phyloP scores from a whole-genome alignment of 345 rosid genomes.

The Populus ilicifolia region DNA sequence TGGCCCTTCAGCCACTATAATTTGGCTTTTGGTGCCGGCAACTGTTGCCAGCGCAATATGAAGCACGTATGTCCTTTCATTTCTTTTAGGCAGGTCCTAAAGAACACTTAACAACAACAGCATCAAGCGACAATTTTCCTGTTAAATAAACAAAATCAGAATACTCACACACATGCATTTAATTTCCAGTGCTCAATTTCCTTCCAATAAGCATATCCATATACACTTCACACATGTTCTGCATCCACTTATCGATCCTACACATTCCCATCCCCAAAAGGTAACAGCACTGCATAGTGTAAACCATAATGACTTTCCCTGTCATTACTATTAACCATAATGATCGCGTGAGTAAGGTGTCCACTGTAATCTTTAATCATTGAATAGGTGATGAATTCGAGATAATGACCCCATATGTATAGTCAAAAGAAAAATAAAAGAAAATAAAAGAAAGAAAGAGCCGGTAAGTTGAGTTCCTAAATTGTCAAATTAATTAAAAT shows the following conservation, averaged over 20 bases:
- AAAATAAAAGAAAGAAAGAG: not conserved
- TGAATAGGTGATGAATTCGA: not conserved
- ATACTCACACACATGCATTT: not conserved
- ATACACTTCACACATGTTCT: not conserved
- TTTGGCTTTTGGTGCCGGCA: not conserved
- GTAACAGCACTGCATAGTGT: not conserved
- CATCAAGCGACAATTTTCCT: not conserved
- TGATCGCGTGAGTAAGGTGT: not conserved
- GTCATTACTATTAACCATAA: not conserved
- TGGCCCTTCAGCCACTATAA: slow-evolving; percentile 5
- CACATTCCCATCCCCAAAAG: not conserved
- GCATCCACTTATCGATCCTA: not conserved
- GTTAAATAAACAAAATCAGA: not conserved
- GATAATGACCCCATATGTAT: not conserved
- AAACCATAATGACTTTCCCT: not conserved
- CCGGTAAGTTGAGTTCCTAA: not conserved
- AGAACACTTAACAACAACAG: not conserved
- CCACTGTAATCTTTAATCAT: not conserved
- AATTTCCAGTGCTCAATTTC: not conserved
- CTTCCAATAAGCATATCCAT: not conserved
- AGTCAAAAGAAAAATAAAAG: too few relatives aligned
- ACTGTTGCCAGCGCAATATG: not conserved
- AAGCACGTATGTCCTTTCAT: slow-evolving; percentile 4
- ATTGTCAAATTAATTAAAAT: not conserved
- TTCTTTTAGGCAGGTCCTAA: not conserved